Conservation (phyloP, 164 flowering plant genomes). For the Chloranthus sessilifolius region DNA sequence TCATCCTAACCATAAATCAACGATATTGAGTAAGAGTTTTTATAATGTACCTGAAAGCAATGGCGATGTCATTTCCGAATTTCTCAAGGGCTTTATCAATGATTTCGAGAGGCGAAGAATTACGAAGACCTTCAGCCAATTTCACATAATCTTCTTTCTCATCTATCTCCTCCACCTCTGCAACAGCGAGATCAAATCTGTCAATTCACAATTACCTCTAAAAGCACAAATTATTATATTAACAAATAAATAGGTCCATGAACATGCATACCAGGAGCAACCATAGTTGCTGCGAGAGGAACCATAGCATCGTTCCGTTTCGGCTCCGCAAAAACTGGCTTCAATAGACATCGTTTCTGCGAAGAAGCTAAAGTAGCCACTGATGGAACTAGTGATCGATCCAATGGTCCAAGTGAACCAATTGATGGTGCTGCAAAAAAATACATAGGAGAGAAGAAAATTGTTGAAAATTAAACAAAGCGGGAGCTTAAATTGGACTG, state of each 20-base stretch:
- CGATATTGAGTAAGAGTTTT: too few species aligned
- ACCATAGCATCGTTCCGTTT: constrained; percentile 50
- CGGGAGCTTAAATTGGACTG: too few species aligned
- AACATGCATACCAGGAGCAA: constrained; percentile 43
- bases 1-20: too few species aligned
- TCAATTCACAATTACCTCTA: too few species aligned
- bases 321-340: constrained; percentile 49
- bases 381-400: constrained; percentile 18
- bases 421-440: constrained; percentile 29
- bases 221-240: too few species aligned
- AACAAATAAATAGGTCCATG: too few species aligned
- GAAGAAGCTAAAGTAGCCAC: constrained; percentile 18
- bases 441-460: neutral
- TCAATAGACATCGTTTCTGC: constrained; percentile 33
- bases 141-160: constrained; percentile 40
- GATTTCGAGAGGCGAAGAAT: constrained; percentile 82
- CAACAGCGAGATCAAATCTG: too few species aligned
- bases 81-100: constrained; percentile 69
- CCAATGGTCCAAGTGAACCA: constrained; percentile 31
- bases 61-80: constrained; percentile 75
- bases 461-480: too few species aligned
- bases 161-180: constrained; percentile 3
- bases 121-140: constrained; percentile 51
- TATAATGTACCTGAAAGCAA: constrained; percentile 98
- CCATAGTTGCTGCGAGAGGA: constrained; percentile 45